Evolutionary conservation across 371 early-diverging fungal genomes (phyloP), one percentile per base, ranked within the genome.

Genomic region (Fennellomyces sp.): DNA sequence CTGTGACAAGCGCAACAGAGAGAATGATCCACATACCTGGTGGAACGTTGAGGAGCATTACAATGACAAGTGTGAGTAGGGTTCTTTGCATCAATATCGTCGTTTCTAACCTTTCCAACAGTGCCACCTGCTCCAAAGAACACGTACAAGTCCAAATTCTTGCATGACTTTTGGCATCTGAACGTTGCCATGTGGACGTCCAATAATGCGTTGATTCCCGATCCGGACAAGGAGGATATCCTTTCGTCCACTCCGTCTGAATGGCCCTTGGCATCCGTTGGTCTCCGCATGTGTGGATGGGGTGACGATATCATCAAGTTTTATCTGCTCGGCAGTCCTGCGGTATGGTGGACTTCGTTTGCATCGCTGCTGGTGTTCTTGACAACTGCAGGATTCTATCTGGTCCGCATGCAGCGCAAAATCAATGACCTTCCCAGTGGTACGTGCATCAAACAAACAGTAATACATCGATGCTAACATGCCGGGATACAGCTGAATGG

Each of bases 211-310:
- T 82, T 99, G 63, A 86, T 91, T 12, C 97, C 99, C 12, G 99
- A 99, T 73, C 92, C 92, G 1, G 97, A 98, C 70, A 95, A 97
- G 75, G 93, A 96, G 65, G 96, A 96, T 62, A 73, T 83, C 36
- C 83, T 99, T 19, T 88, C 94, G 4, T 97, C 97, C 15, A 66
- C 75, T 51, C 99, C 99, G 0, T 80, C 80, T 47, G 92, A 99
- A 63, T 99, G 99, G 99, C 97, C 98, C 27, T 76, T 98, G 42
- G 69, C 95, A 56, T 76, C 84, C 26, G 88, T 94, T 15, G 99
- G 99, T 13, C 78, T 99, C 38, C 89, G 99, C 49, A 98, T 99
- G 97, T 94, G 94, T 69, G 87, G 93, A 23, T 99, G 99, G 99
- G 94, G 86, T 30, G 97, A 97, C 70, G 68, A 82, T 21, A 78